Evolutionary conservation across 1,139 yeast genomes (phyloP).

Genomic region (Pichia sp.): DNA sequence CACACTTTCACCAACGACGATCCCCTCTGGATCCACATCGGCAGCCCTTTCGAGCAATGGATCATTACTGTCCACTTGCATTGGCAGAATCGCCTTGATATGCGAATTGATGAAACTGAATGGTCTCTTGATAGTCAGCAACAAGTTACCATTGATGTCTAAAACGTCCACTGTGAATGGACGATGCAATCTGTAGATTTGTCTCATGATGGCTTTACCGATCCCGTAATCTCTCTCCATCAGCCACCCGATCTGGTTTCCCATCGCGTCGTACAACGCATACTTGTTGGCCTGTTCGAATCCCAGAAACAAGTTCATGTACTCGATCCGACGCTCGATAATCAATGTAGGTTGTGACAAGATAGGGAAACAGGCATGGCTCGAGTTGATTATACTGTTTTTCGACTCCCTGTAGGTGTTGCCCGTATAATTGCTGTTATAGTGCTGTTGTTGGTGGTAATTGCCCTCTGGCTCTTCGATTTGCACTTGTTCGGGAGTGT

Average conservation of each 20-base stretch:
- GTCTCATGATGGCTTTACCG: conserved; percentile 69
- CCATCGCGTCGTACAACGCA: conserved; percentile 67
- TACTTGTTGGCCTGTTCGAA: conserved; percentile 90
- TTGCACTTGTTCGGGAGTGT: neutral
- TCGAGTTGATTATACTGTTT: conserved; percentile 9
- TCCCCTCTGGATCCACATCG: conserved; percentile 36
- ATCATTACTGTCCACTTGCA: conserved; percentile 12
- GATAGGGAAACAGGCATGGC: conserved; percentile 42
- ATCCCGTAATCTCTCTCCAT: conserved; percentile 77
- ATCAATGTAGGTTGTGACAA: conserved; percentile 71
- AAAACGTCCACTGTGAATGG: conserved; percentile 84
- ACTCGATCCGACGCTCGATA: conserved; percentile 82
- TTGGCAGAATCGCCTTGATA: conserved; percentile 68
- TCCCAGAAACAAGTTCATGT: conserved; percentile 83
- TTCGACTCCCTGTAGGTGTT: neutral
- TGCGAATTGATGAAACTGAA: conserved; percentile 89
- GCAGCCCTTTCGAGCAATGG: conserved; percentile 5
- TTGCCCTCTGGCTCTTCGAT: neutral
- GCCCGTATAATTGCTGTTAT: neutral
- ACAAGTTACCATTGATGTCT: conserved; percentile 65
- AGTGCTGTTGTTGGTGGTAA: neutral
- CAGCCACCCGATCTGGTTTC: conserved; percentile 78
- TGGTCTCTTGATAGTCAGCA: conserved; percentile 74
- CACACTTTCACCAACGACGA: conserved; percentile 73
- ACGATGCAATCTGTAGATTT: conserved; percentile 76